Evolutionary conservation across 208 protist species (phyloP).

Genomic region (Leishmania tropica): DNA sequence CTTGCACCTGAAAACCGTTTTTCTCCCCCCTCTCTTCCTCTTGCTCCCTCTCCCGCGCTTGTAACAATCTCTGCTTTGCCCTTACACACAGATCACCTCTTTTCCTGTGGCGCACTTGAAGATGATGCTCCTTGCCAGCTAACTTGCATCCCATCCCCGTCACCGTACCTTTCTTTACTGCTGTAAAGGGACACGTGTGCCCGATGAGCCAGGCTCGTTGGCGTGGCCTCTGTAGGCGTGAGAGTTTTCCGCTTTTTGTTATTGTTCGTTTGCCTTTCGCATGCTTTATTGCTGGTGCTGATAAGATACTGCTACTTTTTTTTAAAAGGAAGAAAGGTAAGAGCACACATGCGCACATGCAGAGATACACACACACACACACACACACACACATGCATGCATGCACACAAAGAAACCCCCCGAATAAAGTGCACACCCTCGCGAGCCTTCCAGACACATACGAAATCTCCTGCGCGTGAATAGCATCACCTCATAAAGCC

Average conservation of each 20-base stretch:
- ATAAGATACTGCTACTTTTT: slow-evolving; percentile 10
- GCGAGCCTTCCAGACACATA: background rate
- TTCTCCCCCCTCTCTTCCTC: background rate
- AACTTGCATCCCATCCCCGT: background rate
- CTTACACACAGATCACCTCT: background rate
- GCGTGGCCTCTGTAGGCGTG: background rate
- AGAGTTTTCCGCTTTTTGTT: background rate
- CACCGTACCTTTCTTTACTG: background rate
- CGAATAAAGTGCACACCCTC: background rate
- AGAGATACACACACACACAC: background rate
- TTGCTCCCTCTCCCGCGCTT: background rate
- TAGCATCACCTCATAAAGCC: background rate
- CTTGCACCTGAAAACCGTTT: background rate
- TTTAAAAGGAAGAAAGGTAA: background rate
- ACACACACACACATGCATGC: background rate
- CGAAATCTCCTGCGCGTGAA: background rate
- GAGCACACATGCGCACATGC: background rate
- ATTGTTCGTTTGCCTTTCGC: background rate
- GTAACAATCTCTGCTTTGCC: background rate
- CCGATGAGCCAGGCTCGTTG: background rate
- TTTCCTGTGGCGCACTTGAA: background rate
- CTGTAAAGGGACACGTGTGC: background rate
- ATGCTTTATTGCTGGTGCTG: background rate
- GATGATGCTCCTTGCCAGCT: background rate
- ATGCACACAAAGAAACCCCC: background rate